A percentile compares a stretch with the other conserved stretches of the same genome.
Evolutionary conservation across 2,329 filamentous ascomycete genomes (phyloP).

Genomic region (Cyanodermella asteris): DNA sequence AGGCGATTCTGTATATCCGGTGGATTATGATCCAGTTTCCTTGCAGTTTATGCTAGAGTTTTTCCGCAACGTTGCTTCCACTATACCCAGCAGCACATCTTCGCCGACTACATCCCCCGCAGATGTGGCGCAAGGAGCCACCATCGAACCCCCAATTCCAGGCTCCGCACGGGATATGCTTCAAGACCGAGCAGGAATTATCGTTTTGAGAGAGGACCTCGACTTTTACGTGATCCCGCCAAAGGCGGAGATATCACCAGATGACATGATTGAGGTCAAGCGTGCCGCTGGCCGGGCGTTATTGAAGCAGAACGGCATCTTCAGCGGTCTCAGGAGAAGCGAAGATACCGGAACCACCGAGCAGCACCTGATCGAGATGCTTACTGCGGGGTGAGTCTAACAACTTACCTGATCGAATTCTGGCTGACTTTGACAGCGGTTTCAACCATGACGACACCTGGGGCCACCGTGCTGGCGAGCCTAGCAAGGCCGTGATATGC

Average conservation of each 20-base stretch:
- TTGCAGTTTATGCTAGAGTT: conserved; percentile 99
- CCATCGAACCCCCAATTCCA: conserved; percentile 47
- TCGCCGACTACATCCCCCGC: conserved; percentile 41
- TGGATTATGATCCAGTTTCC: conserved; percentile 92
- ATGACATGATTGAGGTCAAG: conserved; percentile 92
- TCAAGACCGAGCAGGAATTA: conserved; percentile 80
- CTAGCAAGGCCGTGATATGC: conserved; percentile 96
- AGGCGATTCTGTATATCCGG: conserved; percentile 82
- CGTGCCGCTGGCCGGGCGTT: conserved; percentile 73
- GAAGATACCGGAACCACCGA: conserved; percentile 90
- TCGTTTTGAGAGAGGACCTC: conserved; percentile 83
- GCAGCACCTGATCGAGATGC: conserved; percentile 96
- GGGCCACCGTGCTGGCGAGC: conserved; percentile 93
- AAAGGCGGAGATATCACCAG: conserved; percentile 55
- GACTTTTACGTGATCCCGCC: conserved; percentile 97
- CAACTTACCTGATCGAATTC: not conserved
- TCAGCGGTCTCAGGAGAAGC: conserved; percentile 82
- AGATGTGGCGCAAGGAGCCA: conserved; percentile 35
- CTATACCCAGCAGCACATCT: conserved; percentile 56
- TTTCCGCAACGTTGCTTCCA: conserved; percentile 86
- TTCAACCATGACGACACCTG: conserved; percentile 91
- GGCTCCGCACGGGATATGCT: conserved; percentile 53
- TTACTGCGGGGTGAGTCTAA: conserved; percentile 67
- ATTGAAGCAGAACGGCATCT: conserved; percentile 78
- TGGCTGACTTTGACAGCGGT: conserved; percentile 37